Evolutionary conservation across 2,329 filamentous ascomycete species (phyloP).

Genomic region (Fusarium sororula): DNA sequence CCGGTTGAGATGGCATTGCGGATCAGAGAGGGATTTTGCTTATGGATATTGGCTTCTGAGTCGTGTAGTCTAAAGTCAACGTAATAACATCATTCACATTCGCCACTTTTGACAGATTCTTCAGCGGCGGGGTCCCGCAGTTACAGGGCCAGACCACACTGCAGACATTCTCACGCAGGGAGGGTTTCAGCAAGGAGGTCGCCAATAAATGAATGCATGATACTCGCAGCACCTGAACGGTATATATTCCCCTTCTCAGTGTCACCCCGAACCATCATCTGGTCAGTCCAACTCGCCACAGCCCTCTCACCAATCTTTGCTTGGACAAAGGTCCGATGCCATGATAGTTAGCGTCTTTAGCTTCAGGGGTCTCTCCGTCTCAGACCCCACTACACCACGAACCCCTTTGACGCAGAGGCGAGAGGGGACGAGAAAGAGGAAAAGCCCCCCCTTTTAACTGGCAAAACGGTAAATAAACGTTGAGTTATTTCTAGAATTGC

Average conservation of each 20-base stretch:
- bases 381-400: background rate
- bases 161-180: background rate
- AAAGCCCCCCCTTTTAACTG: background rate
- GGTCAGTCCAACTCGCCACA: background rate
- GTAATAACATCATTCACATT: background rate
- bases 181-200: background rate
- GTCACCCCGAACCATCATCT: background rate
- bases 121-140: background rate
- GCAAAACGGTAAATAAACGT: background rate
- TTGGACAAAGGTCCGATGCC: slow-evolving; percentile 1
- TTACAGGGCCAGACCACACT: background rate
- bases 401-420: background rate
- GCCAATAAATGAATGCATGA: background rate
- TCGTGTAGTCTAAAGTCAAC: background rate
- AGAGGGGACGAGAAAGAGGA: background rate
- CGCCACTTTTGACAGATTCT: background rate
- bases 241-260: background rate
- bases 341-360: background rate
- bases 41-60: background rate
- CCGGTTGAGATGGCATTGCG: background rate
- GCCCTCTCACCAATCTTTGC: background rate
- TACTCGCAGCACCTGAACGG: background rate
- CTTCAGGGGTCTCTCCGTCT: background rate
- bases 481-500: background rate
- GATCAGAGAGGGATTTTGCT: background rate